Base-by-base conservation (phyloP, 2,329 filamentous ascomycete species). In the Fusarium incarnatum region DNA sequence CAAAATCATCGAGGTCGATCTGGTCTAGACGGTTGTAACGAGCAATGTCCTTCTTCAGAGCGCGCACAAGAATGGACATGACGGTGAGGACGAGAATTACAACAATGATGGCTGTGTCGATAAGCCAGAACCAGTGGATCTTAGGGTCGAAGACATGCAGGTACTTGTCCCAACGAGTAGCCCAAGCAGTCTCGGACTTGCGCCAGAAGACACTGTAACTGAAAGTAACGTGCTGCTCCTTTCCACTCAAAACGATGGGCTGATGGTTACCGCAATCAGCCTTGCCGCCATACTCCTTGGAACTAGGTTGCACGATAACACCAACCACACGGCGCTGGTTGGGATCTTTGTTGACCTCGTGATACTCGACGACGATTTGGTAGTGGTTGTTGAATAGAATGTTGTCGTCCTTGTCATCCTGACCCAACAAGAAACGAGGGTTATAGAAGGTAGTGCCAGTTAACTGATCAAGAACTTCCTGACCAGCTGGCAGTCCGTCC, bases 121-220 rank as follows among this genome's bases (percentile, higher is more conserved):
- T 92, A 52, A 99, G 89, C 64, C 94, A 98, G 84, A 98, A 97
- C 96, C 96, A 99, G 81, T 99, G 96, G 75, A 99, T 98, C 84
- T 96, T 97, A 55, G 96, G 94, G 79, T 98, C 94, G 77, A 94
- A 97, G 30, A 99, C 95, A 77, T 98, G 95, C 37, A 99, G 87
- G 79, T 98, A 98, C 82, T 97, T 98, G 85, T 99, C 96, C 96
- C 96, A 99, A 70, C 96, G 89, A 15, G 96, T 99, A 28, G 96
- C 96, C 91, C 97, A 99, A 2, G 92, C 93, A 2, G 94, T 98
- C 1, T 86, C 78, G 1, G 94, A 98, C 72, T 90, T 88, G 60
- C 87, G 88, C 96, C 96, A 99, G 81, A 91, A 92, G 16, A 98
- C 93, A 71, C 92, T 94, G 83, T 99, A 99, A 8, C 94, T 97